Percentiles rank a stretch among this genome's conserved stretches.
These are phyloP conservation scores for Rhododendron mucronatum DNA, from an alignment of 148 eudicot genomes.

Conservation along the genomic window DNA sequence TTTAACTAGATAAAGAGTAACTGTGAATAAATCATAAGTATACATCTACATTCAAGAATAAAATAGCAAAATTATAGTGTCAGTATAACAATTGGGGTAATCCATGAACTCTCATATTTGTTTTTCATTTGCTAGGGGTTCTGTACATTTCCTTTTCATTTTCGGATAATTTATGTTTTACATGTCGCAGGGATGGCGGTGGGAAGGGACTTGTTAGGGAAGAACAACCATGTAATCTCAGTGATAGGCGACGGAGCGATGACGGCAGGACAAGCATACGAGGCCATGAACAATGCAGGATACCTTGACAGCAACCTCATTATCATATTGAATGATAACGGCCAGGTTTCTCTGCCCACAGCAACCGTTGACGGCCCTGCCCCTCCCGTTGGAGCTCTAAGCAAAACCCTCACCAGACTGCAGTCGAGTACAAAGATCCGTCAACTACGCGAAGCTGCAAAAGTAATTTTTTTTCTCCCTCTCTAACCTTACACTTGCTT, in stretches of 20 bases:
- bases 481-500: background rate
- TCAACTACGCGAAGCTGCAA: conserved; percentile 30
- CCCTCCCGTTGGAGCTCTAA: conserved; percentile 42
- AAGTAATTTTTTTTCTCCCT: conserved; percentile 6
- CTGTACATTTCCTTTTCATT: background rate
- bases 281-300: conserved; percentile 46
- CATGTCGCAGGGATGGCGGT: conserved; percentile 38
- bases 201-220: conserved; percentile 33
- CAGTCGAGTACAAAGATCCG: conserved; percentile 30
- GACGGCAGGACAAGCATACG: conserved; percentile 49
- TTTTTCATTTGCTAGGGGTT: background rate
- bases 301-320: conserved; percentile 37
- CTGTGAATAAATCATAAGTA: no score
- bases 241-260: conserved; percentile 47
- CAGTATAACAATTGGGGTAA: no score
- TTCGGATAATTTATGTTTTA: background rate
- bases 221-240: conserved; percentile 30
- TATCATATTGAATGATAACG: conserved; percentile 33
- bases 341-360: conserved; percentile 41
- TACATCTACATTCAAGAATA: no score
- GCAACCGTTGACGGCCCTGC: conserved; percentile 49
- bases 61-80: no score
- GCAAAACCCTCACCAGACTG: conserved; percentile 26
- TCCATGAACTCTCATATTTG: no score
- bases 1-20: no score